A percentile compares a stretch with the other conserved stretches of the same genome.
Evolutionary conservation across 169 alveolate species (phyloP).

Genomic region (Plasmodium sp.): DNA sequence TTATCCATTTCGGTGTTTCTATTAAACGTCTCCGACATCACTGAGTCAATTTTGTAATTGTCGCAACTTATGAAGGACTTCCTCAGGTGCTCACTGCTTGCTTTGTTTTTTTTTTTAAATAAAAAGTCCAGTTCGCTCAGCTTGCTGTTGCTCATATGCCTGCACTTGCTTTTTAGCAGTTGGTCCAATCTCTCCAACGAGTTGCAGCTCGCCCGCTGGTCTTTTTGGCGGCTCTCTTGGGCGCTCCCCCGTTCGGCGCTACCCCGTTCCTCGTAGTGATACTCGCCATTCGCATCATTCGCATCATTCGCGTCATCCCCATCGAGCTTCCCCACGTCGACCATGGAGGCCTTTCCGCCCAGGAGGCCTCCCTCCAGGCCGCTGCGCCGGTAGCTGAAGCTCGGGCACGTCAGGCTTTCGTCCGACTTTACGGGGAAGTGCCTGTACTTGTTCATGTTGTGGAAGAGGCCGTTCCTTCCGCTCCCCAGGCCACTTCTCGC

Average conservation of each 20-base stretch:
- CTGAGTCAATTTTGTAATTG: constrained; percentile 30
- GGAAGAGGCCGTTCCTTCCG: background rate
- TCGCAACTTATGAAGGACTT: constrained; percentile 17
- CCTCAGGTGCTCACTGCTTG: background rate
- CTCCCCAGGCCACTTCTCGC: background rate
- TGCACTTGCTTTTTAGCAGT: constrained; percentile 28
- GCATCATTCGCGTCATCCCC: background rate
- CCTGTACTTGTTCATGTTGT: constrained; percentile 2
- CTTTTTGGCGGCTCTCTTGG: background rate
- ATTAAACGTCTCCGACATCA: constrained; percentile 16
- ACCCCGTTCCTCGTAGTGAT: background rate
- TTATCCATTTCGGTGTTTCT: constrained; percentile 1
- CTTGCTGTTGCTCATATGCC: background rate
- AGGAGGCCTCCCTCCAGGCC: background rate
- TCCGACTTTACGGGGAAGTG: constrained; percentile 21
- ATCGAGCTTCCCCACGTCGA: background rate
- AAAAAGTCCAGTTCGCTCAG: background rate
- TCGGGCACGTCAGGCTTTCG: background rate
- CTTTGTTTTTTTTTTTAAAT: background rate
- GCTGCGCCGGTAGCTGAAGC: background rate
- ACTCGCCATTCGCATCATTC: background rate
- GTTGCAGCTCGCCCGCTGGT: background rate
- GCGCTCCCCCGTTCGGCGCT: background rate
- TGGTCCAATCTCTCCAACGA: constrained; percentile 44
- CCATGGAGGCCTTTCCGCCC: background rate